phyloP scores from a whole-genome alignment of 23 red algal species.

The Gracilaria gracilis region DNA sequence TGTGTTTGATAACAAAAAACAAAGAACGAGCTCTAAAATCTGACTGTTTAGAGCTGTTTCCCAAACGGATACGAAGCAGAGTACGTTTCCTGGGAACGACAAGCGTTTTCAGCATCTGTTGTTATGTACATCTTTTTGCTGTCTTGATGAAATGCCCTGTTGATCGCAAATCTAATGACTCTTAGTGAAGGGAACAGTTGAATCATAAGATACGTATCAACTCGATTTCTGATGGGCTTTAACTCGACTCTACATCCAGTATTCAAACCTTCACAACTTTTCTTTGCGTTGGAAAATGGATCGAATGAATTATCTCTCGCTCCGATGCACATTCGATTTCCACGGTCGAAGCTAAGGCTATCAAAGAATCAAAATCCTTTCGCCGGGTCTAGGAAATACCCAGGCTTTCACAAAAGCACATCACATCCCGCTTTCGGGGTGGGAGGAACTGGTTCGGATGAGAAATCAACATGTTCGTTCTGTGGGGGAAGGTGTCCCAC shows the following conservation, averaged over 20 bases:
- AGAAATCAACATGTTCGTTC: neutral
- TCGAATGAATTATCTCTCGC: neutral
- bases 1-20: no score
- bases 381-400: neutral
- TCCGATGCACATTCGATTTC: constrained; percentile 20
- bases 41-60: neutral
- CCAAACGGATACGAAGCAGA: neutral
- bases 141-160: neutral
- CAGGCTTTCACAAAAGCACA: constrained; percentile 6
- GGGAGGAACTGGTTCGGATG: neutral
- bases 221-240: neutral
- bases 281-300: neutral
- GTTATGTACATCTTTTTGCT: no score
- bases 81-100: neutral
- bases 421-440: neutral
- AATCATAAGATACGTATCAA: no score
- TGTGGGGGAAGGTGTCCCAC: constrained; percentile 1
- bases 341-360: neutral
- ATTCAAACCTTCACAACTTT: neutral
- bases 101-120: neutral
- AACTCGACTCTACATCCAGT: neutral
- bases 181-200: neutral
- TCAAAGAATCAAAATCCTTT: neutral
- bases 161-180: neutral
- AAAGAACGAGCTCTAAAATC: neutral